phyloP scores from a whole-genome alignment of 2,329 filamentous ascomycete species.

The Fonsecaea multimorphosa region DNA sequence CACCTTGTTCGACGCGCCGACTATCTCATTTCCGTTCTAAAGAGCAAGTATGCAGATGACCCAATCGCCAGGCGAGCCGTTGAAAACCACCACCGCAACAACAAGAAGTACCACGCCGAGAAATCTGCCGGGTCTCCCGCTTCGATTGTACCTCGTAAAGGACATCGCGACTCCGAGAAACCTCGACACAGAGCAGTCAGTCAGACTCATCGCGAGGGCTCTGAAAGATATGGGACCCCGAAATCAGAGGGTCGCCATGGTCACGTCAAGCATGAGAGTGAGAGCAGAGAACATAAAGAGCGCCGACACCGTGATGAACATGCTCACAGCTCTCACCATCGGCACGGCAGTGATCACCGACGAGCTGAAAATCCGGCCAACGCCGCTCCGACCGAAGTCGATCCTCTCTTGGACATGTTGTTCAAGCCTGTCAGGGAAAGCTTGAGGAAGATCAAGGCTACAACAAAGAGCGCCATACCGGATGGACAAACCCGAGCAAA shows the following conservation, averaged over 20 bases:
- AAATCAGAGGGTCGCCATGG: constrained; percentile 48
- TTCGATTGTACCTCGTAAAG: constrained; percentile 50
- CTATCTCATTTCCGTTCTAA: constrained; percentile 92
- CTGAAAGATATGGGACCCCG: constrained; percentile 53
- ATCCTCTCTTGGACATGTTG: constrained; percentile 52
- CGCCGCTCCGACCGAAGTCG: constrained; percentile 44
- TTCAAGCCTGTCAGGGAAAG: constrained; percentile 55
- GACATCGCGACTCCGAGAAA: constrained; percentile 51
- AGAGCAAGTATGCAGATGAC: constrained; percentile 78
- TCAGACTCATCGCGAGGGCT: constrained; percentile 50
- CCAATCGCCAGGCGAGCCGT: constrained; percentile 74
- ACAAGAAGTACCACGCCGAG: constrained; percentile 67
- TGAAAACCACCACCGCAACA: constrained; percentile 93
- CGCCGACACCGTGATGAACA: constrained; percentile 40
- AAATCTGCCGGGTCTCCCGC: constrained; percentile 50
- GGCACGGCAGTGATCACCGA: constrained; percentile 38
- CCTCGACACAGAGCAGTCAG: constrained; percentile 50
- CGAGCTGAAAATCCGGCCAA: constrained; percentile 48
- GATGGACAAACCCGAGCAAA: constrained; percentile 52
- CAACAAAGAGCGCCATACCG: constrained; percentile 54
- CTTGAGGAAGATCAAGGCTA: constrained; percentile 51
- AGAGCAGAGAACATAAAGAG: constrained; percentile 39
- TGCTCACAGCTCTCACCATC: constrained; percentile 37
- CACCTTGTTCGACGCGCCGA: constrained; percentile 94
- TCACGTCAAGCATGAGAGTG: constrained; percentile 42